These are phyloP conservation scores for Salvia hispanica DNA, from an alignment of 257 asterid genomes.

Conservation along the genomic window DNA sequence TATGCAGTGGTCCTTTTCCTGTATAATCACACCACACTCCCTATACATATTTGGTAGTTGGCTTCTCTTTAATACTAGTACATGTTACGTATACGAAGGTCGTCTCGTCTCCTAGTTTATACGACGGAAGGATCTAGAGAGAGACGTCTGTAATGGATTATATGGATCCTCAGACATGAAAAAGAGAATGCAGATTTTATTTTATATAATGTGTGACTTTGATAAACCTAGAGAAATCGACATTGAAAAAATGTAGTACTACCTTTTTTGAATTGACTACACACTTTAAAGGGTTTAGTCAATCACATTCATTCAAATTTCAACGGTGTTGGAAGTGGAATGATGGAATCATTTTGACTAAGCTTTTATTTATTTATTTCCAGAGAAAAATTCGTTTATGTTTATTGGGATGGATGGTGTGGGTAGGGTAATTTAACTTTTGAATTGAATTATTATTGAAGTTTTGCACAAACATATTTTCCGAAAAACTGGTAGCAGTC, in stretches of 20 bases:
- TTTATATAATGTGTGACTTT: neutral
- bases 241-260: conserved; percentile 21
- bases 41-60: too few relatives aligned
- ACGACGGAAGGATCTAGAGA: neutral
- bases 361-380: neutral
- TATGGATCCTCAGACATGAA: neutral
- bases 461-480: neutral
- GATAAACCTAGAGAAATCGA: conserved; percentile 5
- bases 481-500: neutral
- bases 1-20: conserved; percentile 20
- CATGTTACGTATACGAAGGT: too few relatives aligned
- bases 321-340: neutral
- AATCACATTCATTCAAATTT: conserved; percentile 9
- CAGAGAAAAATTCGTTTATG: neutral
- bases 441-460: neutral
- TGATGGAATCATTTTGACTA: conserved; percentile 15
- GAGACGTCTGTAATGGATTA: neutral
- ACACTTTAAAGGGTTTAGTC: conserved; percentile 19
- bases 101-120: too few relatives aligned
- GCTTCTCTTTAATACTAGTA: too few relatives aligned
- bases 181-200: neutral
- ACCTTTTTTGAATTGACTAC: conserved; percentile 26
- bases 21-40: too few relatives aligned
- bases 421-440: too few relatives aligned
- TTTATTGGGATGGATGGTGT: neutral